Evolutionary conservation across 176 grass and related monocot species (phyloP).

Genomic region (Aegilops bicornis): DNA sequence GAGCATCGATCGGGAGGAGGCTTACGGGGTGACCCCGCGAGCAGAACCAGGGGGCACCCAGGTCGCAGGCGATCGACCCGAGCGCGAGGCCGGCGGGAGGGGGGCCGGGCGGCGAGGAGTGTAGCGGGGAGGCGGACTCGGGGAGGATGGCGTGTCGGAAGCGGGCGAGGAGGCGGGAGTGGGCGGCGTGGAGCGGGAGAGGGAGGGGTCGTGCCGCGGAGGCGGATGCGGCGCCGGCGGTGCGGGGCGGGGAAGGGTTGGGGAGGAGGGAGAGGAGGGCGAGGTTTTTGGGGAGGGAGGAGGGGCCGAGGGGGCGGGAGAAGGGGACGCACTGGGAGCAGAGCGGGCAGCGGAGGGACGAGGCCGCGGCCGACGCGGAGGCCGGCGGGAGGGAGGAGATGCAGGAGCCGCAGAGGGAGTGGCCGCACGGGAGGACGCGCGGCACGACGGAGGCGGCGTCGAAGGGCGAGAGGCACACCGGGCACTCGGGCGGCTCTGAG

Average conservation of each 20-base stretch:
- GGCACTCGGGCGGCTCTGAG: slow-evolving; percentile 69
- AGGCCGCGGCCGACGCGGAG: slow-evolving; percentile 26
- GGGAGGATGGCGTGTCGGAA: slow-evolving; percentile 40
- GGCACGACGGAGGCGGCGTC: slow-evolving; percentile 45
- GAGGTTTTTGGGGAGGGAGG: slow-evolving; percentile 79
- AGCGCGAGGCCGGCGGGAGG: slow-evolving; percentile 18
- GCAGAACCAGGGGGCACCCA: slow-evolving; percentile 30
- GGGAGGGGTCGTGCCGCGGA: neutral
- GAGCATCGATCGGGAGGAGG: slow-evolving; percentile 21
- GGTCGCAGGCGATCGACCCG: slow-evolving; percentile 47
- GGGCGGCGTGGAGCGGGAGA: slow-evolving; percentile 35
- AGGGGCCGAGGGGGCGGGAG: slow-evolving; percentile 54
- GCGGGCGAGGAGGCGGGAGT: slow-evolving; percentile 35
- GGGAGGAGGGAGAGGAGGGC: slow-evolving; percentile 61
- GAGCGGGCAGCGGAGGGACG: slow-evolving; percentile 77
- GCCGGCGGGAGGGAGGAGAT: slow-evolving; percentile 69
- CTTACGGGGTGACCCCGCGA: slow-evolving; percentile 19
- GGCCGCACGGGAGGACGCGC: slow-evolving; percentile 81
- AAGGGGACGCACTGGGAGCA: slow-evolving; percentile 85
- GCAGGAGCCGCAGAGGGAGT: slow-evolving; percentile 73
- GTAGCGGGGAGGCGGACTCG: slow-evolving; percentile 25
- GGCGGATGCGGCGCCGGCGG: neutral
- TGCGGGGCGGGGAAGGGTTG: neutral
- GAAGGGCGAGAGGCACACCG: slow-evolving; percentile 78
- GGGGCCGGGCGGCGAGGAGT: slow-evolving; percentile 4